Evolutionary conservation across 202 grass and related monocot genomes (phyloP).

Genomic region (Panicum hallii): DNA sequence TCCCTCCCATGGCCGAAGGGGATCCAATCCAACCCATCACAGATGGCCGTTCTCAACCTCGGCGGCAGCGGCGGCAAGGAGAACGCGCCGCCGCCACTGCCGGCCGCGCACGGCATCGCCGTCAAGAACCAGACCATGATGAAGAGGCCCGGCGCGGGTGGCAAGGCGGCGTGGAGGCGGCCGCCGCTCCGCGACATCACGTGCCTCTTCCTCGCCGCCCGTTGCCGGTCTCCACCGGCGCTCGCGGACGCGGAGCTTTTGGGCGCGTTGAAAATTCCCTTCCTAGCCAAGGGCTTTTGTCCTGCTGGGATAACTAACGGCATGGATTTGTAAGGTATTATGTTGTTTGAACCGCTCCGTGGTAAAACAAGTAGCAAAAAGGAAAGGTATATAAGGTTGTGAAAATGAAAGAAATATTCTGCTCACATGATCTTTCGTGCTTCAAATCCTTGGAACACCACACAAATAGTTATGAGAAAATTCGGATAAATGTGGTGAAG

Average conservation of each 20-base stretch:
- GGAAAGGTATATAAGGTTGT: too few species aligned
- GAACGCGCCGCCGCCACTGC: slow-evolving; percentile 33
- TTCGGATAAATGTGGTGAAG: not conserved
- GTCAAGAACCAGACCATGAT: slow-evolving; percentile 21
- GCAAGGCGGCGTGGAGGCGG: not conserved
- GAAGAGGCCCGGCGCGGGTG: slow-evolving; percentile 19
- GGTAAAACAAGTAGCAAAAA: too few species aligned
- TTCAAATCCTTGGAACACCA: not conserved
- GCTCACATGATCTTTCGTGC: not conserved
- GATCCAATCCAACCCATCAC: too few species aligned
- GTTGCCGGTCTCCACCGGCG: not conserved
- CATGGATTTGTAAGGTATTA: not conserved
- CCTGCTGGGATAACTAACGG: not conserved
- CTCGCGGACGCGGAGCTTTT: not conserved
- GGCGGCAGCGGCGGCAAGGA: slow-evolving; percentile 34
- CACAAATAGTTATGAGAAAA: not conserved
- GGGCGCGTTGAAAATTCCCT: too few species aligned
- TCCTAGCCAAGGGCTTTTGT: not conserved
- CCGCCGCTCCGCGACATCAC: slow-evolving; percentile 51
- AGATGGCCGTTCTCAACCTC: slow-evolving; percentile 28
- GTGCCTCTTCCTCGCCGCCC: not conserved
- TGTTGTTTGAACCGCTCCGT: too few species aligned
- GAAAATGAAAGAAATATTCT: not conserved
- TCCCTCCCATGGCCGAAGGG: not conserved
- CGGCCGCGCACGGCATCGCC: not conserved